A percentile compares a stretch with the other conserved stretches of the same genome.
Evolutionary conservation across 495 filamentous ascomycete genomes (phyloP).

Genomic region (Opeltia flavorubescens): DNA sequence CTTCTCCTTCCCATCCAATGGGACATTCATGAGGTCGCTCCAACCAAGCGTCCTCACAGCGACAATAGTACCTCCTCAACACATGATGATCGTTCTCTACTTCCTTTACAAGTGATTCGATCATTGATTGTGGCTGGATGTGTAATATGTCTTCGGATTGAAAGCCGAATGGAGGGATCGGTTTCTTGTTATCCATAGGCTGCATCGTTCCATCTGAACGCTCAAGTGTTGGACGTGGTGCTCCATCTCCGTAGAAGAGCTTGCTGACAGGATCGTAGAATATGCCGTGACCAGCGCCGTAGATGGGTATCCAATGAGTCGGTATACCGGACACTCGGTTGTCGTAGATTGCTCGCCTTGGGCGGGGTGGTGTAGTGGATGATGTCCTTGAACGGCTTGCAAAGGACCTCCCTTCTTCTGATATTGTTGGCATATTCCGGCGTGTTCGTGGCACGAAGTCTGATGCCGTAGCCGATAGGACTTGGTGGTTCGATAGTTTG

Average conservation of each 20-base stretch:
- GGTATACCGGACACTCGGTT: slow-evolving; percentile 2
- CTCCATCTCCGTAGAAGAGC: slow-evolving; percentile 7
- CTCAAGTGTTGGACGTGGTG: slow-evolving; percentile 1
- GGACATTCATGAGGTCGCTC: neutral
- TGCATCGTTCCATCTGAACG: slow-evolving; percentile 4
- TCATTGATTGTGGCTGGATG: neutral
- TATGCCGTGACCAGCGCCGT: slow-evolving; percentile 1
- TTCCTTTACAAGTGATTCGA: neutral
- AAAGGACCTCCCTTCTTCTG: no score
- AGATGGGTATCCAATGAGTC: slow-evolving; percentile 3
- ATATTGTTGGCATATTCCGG: no score
- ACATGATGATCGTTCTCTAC: neutral
- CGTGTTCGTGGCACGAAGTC: no score
- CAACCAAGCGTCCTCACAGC: neutral
- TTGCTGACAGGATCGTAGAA: slow-evolving; percentile 3
- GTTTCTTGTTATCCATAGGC: neutral
- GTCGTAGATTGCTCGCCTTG: neutral
- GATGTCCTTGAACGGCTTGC: no score
- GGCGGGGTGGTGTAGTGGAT: no score
- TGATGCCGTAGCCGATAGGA: no score
- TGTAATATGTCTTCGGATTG: neutral
- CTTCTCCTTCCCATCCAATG: neutral
- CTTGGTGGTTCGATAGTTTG: no score
- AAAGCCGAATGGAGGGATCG: neutral
- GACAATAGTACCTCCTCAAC: neutral